These are phyloP conservation scores for Suhomyces maxii DNA, from an alignment of 1,139 yeast species.

Conservation along the genomic window DNA sequence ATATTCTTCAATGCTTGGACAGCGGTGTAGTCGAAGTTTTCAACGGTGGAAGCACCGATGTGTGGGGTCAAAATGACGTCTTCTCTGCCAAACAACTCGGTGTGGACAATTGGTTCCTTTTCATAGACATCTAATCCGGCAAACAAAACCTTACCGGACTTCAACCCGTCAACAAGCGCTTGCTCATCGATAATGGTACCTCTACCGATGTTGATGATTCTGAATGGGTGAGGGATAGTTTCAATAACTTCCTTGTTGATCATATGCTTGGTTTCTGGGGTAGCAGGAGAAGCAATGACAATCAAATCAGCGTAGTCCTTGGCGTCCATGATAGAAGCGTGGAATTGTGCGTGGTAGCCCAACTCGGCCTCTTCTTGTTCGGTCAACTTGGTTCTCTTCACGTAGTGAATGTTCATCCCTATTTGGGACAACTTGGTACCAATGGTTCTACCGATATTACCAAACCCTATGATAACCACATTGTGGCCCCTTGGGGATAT, in stretches of 20 bases:
- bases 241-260: slow-evolving; percentile 16
- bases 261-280: slow-evolving; percentile 23
- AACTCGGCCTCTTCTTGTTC: slow-evolving; percentile 35
- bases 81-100: slow-evolving; percentile 22
- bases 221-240: slow-evolving; percentile 18
- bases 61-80: slow-evolving; percentile 29
- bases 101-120: slow-evolving; percentile 22
- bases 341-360: slow-evolving; percentile 49
- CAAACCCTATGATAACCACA: slow-evolving; percentile 75
- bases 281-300: slow-evolving; percentile 28
- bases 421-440: slow-evolving; percentile 56
- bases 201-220: slow-evolving; percentile 27
- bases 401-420: slow-evolving; percentile 69
- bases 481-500: slow-evolving; percentile 57
- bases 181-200: slow-evolving; percentile 26
- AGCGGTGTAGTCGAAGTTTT: slow-evolving; percentile 25
- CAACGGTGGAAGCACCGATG: slow-evolving; percentile 25
- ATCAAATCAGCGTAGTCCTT: slow-evolving; percentile 23
- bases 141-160: slow-evolving; percentile 23
- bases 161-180: slow-evolving; percentile 25
- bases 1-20: slow-evolving; percentile 42
- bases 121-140: slow-evolving; percentile 30
- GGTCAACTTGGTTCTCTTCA: slow-evolving; percentile 54
- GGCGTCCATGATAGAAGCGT: slow-evolving; percentile 20
- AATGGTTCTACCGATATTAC: slow-evolving; percentile 69